Evolutionary conservation across 1,139 yeast genomes (phyloP).

Genomic region (Candida albicans): DNA sequence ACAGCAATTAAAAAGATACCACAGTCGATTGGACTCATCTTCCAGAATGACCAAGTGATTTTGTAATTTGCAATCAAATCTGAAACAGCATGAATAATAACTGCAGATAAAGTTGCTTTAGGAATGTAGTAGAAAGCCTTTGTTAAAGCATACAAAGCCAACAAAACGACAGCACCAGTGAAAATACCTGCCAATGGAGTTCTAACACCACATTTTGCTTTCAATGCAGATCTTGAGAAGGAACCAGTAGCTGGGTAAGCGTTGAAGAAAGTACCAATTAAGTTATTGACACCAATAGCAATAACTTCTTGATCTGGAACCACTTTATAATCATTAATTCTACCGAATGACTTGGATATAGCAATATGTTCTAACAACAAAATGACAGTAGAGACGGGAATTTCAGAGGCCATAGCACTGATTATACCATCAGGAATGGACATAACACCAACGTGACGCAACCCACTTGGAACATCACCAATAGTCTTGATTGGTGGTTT

Average conservation of each 20-base stretch:
- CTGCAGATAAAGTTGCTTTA: conserved; percentile 81
- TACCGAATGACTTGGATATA: conserved; percentile 89
- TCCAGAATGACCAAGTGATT: conserved; percentile 74
- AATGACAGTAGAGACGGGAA: conserved; percentile 83
- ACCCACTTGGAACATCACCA: conserved; percentile 81
- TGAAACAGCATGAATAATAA: conserved; percentile 93
- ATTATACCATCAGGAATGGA: conserved; percentile 62
- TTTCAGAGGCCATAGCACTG: conserved; percentile 64
- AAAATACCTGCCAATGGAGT: conserved; percentile 92
- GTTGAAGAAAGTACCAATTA: conserved; percentile 86
- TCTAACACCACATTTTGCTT: conserved; percentile 92
- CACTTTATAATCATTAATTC: conserved; percentile 87
- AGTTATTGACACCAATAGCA: conserved; percentile 90
- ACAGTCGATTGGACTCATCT: conserved; percentile 72
- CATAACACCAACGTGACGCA: conserved; percentile 75
- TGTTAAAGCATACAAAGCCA: conserved; percentile 84
- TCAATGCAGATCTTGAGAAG: conserved; percentile 89
- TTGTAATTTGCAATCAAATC: conserved; percentile 78
- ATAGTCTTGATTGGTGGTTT: conserved; percentile 59
- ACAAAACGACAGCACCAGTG: conserved; percentile 84
- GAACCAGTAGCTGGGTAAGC: conserved; percentile 98
- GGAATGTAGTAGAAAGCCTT: conserved; percentile 86
- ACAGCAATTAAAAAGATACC: conserved; percentile 77
- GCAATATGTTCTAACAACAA: conserved; percentile 90
- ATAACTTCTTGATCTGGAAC: conserved; percentile 91